Conservation (phyloP, 306 rosid genomes). For the Ormosia emarginata region DNA sequence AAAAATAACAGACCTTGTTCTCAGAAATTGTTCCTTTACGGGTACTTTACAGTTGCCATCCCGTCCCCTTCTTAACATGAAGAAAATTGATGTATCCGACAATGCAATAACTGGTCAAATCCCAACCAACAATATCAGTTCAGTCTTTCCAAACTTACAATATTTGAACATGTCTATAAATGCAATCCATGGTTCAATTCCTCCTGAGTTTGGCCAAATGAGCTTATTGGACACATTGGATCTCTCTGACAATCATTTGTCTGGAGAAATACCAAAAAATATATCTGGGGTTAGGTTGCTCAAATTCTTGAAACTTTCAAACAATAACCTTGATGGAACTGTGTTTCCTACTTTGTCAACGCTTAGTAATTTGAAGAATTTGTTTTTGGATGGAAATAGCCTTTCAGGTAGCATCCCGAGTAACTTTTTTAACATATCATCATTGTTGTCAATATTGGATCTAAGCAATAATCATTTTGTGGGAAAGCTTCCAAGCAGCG, state of each 20-base stretch:
- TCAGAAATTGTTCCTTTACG: not conserved
- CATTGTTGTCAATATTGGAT: not conserved
- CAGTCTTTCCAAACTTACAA: not conserved
- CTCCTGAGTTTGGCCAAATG: not conserved
- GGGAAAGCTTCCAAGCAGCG: slow-evolving; percentile 6
- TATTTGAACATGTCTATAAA: not conserved
- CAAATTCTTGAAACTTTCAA: no score
- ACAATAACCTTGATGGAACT: no score
- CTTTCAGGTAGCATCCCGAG: not conserved
- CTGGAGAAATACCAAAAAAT: not conserved
- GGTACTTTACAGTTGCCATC: not conserved
- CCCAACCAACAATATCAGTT: not conserved
- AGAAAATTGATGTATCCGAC: not conserved
- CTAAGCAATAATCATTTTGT: not conserved
- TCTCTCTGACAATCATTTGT: not conserved
- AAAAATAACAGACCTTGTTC: not conserved
- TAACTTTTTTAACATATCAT: not conserved
- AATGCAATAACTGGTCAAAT: not conserved
- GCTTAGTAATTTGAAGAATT: not conserved
- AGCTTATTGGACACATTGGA: not conserved
- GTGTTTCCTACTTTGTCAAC: no score
- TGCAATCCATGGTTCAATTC: not conserved
- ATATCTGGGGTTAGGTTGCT: not conserved
- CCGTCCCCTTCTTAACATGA: not conserved
- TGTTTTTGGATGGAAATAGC: not conserved